A percentile compares a stretch with the other conserved stretches of the same genome.
Evolutionary conservation across 345 rosid species (phyloP).

Genomic region (Eucalyptus pumila): DNA sequence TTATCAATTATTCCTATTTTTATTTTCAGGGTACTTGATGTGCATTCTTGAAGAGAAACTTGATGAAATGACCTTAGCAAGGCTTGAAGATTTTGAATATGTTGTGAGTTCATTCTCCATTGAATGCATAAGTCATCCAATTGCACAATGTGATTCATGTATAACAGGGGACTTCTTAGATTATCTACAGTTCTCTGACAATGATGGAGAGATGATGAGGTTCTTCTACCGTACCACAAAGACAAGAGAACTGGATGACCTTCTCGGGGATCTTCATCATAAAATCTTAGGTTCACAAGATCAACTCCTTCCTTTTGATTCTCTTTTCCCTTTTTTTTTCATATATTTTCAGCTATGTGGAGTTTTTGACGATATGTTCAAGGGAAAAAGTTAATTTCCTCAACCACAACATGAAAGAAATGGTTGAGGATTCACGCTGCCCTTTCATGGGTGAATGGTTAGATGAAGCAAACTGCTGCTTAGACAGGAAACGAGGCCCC

Average conservation of each 20-base stretch:
- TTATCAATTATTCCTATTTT: background rate
- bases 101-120: slow-evolving; percentile 28
- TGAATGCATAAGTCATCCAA: background rate
- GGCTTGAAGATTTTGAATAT: slow-evolving; percentile 59
- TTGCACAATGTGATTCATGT: background rate
- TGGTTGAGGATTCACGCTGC: background rate
- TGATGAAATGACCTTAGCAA: slow-evolving; percentile 38
- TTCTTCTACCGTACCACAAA: slow-evolving; percentile 81
- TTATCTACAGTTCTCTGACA: slow-evolving; percentile 53
- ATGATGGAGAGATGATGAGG: slow-evolving; percentile 57
- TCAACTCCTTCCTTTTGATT: background rate
- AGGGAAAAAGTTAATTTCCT: background rate
- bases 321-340: background rate
- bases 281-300: slow-evolving; percentile 59
- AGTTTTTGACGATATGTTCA: background rate
- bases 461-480: background rate
- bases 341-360: background rate
- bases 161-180: background rate
- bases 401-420: background rate
- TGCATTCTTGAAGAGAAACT: slow-evolving; percentile 71
- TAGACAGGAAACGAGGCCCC: background rate
- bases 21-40: slow-evolving; percentile 64
- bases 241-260: slow-evolving; percentile 77
- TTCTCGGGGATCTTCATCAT: slow-evolving; percentile 93
- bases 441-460: background rate